Evolutionary conservation across 768 basidiomycete genomes (phyloP), one percentile per base, ranked within the genome.

Genomic region (Trametes elegans): DNA sequence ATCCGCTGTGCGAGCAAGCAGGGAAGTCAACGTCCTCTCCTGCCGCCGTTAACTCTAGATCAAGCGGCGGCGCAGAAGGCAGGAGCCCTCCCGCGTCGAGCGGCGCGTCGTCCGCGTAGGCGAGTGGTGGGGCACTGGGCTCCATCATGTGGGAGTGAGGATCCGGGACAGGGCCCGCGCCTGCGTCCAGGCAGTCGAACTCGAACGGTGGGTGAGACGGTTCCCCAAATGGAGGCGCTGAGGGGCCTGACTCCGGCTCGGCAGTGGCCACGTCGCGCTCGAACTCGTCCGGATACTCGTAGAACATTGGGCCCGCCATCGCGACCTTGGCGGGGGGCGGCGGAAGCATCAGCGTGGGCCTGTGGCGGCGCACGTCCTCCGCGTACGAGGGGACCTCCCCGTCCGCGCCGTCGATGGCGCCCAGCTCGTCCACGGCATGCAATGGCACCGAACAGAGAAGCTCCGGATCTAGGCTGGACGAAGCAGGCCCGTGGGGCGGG

Each of bases 221-320:
- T 13, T 32, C 45, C 29, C 58, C 64, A 45, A 66, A 64, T 14
- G 64, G 61, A 23, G 64, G 66, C 24, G 66, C 66, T 6, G 64
- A 63, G 5, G 66, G 63, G 0, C 43, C 58, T 1, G 32, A 5
- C 19, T 45, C 50, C 5, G 63, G 59, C 26, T 65, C 66, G 18
- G 53, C 24, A 8, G 41, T 56, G 27, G 41, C 53, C 18, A 60
- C 52, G 40, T 66, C 67, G 34, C 62, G 60, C 60, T 68, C 67
- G 49, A 66, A 68, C 14, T 60, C 59, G 59, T 52, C 46, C 24
- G 63, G 65, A 42, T 68, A 68, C 34, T 68, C 65, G 49, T 65
- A 66, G 59, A 65, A 68, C 40, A 41, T 49, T 34, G 63, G 62
- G 14, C 59, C 62, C 21, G 55, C 50, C 18, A 65, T 51, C 35